Evolutionary conservation across 73 alveolate genomes (phyloP).

Genomic region (Tetrahymena borealis): DNA sequence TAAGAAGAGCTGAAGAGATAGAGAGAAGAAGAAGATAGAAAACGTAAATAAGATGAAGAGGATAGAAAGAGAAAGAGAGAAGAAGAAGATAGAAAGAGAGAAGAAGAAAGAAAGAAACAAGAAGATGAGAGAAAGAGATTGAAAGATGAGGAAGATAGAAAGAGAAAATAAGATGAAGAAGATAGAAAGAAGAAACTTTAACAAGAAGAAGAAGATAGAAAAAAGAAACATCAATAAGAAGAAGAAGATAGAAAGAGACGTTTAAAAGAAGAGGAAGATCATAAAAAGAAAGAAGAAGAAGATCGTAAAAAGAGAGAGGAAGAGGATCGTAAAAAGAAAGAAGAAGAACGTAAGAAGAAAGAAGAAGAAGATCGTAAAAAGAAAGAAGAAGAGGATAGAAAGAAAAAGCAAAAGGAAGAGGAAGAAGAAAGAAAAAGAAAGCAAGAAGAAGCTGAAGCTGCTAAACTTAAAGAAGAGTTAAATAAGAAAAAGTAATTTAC

Average conservation of each 20-base stretch:
- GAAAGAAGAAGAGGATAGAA: neutral
- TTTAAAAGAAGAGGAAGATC: neutral
- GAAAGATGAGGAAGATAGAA: neutral
- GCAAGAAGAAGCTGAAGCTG: neutral
- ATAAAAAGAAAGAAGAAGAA: neutral
- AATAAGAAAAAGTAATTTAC: neutral
- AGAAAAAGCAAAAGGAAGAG: neutral
- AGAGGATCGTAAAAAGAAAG: neutral
- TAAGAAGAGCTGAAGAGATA: neutral
- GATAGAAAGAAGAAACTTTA: neutral
- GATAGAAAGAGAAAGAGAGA: conserved; percentile 20
- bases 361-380: neutral
- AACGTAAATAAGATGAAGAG: neutral
- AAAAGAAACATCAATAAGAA: neutral
- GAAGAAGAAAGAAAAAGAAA: neutral
- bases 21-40: conserved; percentile 20
- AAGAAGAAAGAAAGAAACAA: neutral
- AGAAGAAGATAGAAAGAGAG: neutral
- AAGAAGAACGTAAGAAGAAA: neutral
- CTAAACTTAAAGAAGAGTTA: neutral
- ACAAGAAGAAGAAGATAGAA: neutral
- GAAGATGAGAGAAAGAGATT: neutral
- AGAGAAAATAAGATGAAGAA: neutral
- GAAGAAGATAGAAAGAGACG: neutral
- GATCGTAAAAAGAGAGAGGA: neutral